These are phyloP conservation scores for Neurospora hispaniola DNA, from an alignment of 495 filamentous ascomycete genomes.

Conservation along the genomic window DNA sequence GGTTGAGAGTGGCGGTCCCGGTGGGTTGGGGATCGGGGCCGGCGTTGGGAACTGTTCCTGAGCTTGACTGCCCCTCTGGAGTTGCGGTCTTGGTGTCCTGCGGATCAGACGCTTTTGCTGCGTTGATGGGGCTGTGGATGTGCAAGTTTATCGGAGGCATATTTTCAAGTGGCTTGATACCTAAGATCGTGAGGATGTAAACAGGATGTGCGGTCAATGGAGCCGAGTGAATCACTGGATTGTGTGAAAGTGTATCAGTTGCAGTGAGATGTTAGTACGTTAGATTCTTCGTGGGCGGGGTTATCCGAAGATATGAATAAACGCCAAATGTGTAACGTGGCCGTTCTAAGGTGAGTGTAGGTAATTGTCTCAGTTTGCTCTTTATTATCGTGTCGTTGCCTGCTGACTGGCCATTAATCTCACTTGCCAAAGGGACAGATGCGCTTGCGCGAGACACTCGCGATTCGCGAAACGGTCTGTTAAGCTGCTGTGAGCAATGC, in stretches of 20 bases:
- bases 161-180: slow-evolving; percentile 11
- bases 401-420: not conserved
- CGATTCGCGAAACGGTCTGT: not conserved
- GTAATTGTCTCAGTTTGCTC: not conserved
- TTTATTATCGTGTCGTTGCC: not conserved
- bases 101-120: slow-evolving; percentile 38
- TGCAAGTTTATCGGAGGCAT: slow-evolving; percentile 52
- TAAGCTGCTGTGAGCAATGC: not conserved
- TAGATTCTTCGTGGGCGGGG: too few relatives aligned
- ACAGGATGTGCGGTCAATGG: not conserved
- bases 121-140: slow-evolving; percentile 48
- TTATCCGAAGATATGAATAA: not conserved
- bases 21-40: slow-evolving; percentile 29
- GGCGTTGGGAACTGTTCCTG: slow-evolving; percentile 21
- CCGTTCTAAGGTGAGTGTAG: not conserved
- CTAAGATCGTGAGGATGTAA: not conserved
- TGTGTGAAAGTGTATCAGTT: not conserved
- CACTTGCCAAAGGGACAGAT: not conserved
- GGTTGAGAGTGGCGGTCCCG: slow-evolving; percentile 36
- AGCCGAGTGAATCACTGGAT: not conserved
- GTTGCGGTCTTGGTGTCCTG: slow-evolving; percentile 38
- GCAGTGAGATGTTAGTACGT: not conserved
- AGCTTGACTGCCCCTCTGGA: slow-evolving; percentile 8
- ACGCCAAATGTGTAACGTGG: not conserved
- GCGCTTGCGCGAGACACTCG: not conserved